phyloP scores from a whole-genome alignment of 2,329 filamentous ascomycete species.

The Fusarium floridanum region DNA sequence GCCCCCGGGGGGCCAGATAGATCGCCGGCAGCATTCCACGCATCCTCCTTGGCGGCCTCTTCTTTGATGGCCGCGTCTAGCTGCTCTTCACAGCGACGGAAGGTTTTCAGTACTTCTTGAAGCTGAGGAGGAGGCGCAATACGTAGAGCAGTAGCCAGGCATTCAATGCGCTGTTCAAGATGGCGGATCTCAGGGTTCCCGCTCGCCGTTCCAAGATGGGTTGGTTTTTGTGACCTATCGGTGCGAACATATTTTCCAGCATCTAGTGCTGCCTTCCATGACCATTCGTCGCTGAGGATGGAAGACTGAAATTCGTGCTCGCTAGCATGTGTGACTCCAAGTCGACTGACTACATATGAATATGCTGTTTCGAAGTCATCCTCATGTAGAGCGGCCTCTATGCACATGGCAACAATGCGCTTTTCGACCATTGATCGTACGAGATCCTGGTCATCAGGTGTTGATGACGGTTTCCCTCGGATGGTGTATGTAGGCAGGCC shows the following conservation, averaged over 20 bases:
- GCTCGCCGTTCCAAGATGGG: constrained; percentile 70
- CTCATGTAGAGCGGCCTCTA: constrained; percentile 80
- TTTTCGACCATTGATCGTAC: constrained; percentile 65
- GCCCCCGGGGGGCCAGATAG: constrained; percentile 68
- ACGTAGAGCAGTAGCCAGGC: constrained; percentile 79
- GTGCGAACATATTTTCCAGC: constrained; percentile 80
- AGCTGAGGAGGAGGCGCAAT: constrained; percentile 78
- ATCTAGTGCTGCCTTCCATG: constrained; percentile 83
- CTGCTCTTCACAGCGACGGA: constrained; percentile 83
- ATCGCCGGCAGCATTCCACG: constrained; percentile 77
- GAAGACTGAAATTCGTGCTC: not conserved
- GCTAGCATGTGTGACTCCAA: constrained; percentile 56
- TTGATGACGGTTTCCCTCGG: constrained; percentile 9
- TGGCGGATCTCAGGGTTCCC: constrained; percentile 75
- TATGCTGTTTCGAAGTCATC: constrained; percentile 90
- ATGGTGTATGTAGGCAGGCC: constrained; percentile 55
- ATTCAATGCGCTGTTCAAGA: constrained; percentile 84
- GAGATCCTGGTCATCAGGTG: constrained; percentile 43
- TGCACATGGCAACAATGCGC: constrained; percentile 83
- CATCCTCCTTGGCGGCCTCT: constrained; percentile 76
- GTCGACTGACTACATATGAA: constrained; percentile 81
- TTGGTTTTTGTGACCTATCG: constrained; percentile 65
- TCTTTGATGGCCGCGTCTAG: constrained; percentile 74
- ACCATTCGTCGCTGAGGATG: constrained; percentile 69
- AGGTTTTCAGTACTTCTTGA: constrained; percentile 80